Base-by-base conservation (phyloP, 2,329 filamentous ascomycete species). In the Zymoseptoria brevis region DNA sequence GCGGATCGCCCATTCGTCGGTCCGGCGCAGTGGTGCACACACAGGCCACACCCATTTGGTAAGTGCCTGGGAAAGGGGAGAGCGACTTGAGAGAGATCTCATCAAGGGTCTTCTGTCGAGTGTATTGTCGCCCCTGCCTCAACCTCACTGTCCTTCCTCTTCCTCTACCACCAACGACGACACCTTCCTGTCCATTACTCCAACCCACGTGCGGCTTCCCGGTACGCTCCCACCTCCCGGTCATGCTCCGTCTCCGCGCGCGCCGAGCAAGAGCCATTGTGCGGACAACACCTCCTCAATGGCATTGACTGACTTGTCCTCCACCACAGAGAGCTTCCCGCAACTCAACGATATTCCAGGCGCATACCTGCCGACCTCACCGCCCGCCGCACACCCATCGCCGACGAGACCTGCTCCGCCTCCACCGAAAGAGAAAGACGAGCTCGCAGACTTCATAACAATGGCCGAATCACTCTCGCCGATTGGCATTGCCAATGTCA, bases 401-500 rank as follows among this genome's bases (percentile, higher is more conserved):
- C 60, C 53, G 30, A 35, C 50, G 54, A 54, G 55, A 53, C 53
- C 54, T 54, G 50, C 56, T 52, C 59, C 57, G 41, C 57, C 54
- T 35, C 57, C 60, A 19, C 19, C 24, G 13, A 8, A 29, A 29
- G 8, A 29, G 45, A 55, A 21, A 24, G 50, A 30, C 45, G 19
- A 52, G 22, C 19, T 53, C 9, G 22, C 52, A 53, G 60, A 55
- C 45, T 62, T 55, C 59, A 55, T 64, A 71, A 74, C 68, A 65
- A 86, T 86, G 83, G 82, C 83, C 68, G 84, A 87, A 72, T 83
- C 82, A 66, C 79, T 82, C 61, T 82, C 83, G 70, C 84, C 84
- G 69, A 87, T 87, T 82, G 85, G 85, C 79, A 87, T 87, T 83
- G 85, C 85, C 81, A 87, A 87, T 75, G 84, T 87, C 76, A 75